phyloP scores from a whole-genome alignment of 2,329 filamentous ascomycete species.

The Diaporthe sp. region DNA sequence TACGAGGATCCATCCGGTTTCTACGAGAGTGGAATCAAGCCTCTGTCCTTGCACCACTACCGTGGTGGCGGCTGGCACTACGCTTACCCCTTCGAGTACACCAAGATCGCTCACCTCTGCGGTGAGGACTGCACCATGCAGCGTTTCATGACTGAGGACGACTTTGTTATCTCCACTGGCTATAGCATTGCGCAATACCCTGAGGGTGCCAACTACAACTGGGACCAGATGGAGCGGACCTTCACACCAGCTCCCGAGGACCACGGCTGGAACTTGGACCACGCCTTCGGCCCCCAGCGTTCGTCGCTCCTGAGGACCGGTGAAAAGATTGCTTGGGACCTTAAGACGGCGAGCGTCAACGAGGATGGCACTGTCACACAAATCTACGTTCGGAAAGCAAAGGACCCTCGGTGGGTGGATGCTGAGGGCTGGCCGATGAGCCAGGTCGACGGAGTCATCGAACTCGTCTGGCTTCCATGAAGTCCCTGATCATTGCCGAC shows the following conservation, averaged over 20 bases:
- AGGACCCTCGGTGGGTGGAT: conserved; percentile 68
- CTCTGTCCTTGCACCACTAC: conserved; percentile 75
- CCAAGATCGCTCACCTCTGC: conserved; percentile 70
- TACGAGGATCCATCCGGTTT: conserved; percentile 73
- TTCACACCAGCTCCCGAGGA: conserved; percentile 49
- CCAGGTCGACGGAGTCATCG: conserved; percentile 67
- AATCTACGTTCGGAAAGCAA: conserved; percentile 65
- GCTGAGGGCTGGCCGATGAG: conserved; percentile 63
- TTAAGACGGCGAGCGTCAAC: conserved; percentile 63
- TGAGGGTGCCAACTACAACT: conserved; percentile 59
- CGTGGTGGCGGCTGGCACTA: conserved; percentile 71
- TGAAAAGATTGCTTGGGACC: conserved; percentile 57
- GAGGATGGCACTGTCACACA: conserved; percentile 66
- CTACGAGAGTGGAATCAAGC: conserved; percentile 73
- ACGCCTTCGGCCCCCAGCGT: conserved; percentile 50
- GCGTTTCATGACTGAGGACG: conserved; percentile 68
- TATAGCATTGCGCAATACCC: conserved; percentile 73
- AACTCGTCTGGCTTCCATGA: conserved; percentile 68
- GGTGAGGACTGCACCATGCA: conserved; percentile 73
- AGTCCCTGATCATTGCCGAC: not conserved
- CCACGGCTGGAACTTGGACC: conserved; percentile 52
- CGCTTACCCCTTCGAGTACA: conserved; percentile 68
- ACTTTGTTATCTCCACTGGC: conserved; percentile 70
- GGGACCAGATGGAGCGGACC: conserved; percentile 51
- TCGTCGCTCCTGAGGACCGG: conserved; percentile 48